phyloP scores from a whole-genome alignment of 495 filamentous ascomycete species.

The Podospora bellae-mahoneyi region DNA sequence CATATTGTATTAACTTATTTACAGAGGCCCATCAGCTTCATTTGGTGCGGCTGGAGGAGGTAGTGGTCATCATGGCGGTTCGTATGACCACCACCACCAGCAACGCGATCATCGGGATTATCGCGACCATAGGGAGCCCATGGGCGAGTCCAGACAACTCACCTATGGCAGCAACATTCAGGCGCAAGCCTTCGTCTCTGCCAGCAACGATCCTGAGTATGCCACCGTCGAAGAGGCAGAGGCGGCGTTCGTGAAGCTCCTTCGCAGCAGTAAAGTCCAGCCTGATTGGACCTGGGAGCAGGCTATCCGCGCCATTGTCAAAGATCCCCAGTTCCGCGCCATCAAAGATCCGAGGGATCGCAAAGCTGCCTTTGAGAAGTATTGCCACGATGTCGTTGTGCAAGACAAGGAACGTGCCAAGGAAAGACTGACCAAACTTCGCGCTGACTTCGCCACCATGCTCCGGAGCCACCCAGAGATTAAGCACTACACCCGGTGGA shows the following conservation, averaged over 20 bases:
- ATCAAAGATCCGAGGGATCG: conserved; percentile 92
- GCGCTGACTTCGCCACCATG: conserved; percentile 93
- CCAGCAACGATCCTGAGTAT: conserved; percentile 78
- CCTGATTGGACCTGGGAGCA: conserved; percentile 93
- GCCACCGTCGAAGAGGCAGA: conserved; percentile 86
- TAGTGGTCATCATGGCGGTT: conserved; percentile 46
- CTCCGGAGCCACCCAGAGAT: conserved; percentile 95
- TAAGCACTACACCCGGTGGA: conserved; percentile 97
- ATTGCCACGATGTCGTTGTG: conserved; percentile 80
- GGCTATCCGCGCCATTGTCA: conserved; percentile 81
- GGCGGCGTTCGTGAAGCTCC: conserved; percentile 85
- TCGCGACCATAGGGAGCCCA: conserved; percentile 50
- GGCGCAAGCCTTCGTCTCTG: conserved; percentile 58
- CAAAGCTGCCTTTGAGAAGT: conserved; percentile 93
- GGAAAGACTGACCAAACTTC: conserved; percentile 89
- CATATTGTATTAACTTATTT: conserved; percentile 19
- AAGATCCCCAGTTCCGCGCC: conserved; percentile 89
- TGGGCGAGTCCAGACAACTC: conserved; percentile 62
- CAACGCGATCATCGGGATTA: conserved; percentile 30
- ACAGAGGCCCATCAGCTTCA: conserved; percentile 54
- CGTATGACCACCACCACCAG: conserved; percentile 33
- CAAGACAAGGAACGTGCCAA: conserved; percentile 95
- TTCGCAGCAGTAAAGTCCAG: conserved; percentile 79
- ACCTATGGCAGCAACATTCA: conserved; percentile 64
- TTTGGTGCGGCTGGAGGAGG: conserved; percentile 56